phyloP scores from a whole-genome alignment of 75 land plant genomes.

The Cunninghamia lanceolata region DNA sequence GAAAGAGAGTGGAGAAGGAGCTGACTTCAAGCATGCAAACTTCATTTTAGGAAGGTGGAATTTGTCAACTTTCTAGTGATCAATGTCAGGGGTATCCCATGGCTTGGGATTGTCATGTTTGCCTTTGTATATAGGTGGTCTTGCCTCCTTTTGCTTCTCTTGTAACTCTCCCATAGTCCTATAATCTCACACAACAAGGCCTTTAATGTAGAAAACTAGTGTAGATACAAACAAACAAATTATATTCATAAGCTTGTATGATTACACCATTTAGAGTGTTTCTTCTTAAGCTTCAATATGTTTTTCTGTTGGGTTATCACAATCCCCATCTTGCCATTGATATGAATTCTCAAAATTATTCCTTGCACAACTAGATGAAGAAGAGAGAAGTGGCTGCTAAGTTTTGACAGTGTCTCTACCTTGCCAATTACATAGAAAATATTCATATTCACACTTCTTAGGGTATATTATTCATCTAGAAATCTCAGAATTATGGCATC shows the following conservation, averaged over 20 bases:
- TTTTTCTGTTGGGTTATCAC: background rate
- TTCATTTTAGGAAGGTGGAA: too few relatives aligned
- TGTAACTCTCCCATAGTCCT: background rate
- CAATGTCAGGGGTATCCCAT: too few relatives aligned
- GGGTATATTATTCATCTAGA: background rate
- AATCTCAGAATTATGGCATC: background rate
- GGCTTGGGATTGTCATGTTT: too few relatives aligned
- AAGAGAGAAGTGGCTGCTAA: background rate
- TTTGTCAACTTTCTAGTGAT: too few relatives aligned
- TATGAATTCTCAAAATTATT: background rate
- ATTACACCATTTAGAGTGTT: background rate
- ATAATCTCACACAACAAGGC: background rate
- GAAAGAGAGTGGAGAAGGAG: constrained; percentile 82
- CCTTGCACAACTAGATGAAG: background rate
- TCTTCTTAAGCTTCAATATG: background rate
- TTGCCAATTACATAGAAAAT: background rate
- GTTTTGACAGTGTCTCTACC: background rate
- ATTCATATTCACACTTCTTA: background rate
- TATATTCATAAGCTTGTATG: too few relatives aligned
- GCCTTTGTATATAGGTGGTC: constrained; percentile 19
- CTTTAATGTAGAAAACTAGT: background rate
- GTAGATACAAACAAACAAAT: too few relatives aligned
- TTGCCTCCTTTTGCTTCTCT: background rate
- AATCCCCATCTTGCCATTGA: background rate
- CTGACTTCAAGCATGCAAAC: constrained; percentile 68